These are phyloP conservation scores for Penicillium arizonense DNA, from an alignment of 495 filamentous ascomycete genomes.

Conservation along the genomic window DNA sequence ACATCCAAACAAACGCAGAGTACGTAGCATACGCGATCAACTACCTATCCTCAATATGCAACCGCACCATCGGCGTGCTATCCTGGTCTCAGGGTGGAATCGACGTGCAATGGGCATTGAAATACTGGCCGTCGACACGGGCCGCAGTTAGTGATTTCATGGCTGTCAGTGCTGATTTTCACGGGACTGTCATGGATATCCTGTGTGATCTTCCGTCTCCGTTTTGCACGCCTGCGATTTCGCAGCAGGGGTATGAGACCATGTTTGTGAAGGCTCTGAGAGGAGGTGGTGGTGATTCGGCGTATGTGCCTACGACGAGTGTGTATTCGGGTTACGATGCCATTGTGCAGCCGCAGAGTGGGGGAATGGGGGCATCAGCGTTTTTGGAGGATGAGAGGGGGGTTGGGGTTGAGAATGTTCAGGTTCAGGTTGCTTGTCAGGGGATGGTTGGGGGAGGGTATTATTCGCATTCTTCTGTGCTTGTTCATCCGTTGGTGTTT, in stretches of 20 bases:
- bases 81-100: slow-evolving; percentile 45
- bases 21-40: slow-evolving; percentile 44
- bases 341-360: slow-evolving; percentile 44
- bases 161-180: slow-evolving; percentile 43
- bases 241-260: slow-evolving; percentile 41
- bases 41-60: slow-evolving; percentile 33
- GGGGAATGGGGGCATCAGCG: slow-evolving; percentile 33
- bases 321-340: slow-evolving; percentile 40
- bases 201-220: slow-evolving; percentile 14
- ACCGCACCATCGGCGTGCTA: slow-evolving; percentile 33
- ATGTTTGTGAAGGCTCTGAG: slow-evolving; percentile 37
- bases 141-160: slow-evolving; percentile 35
- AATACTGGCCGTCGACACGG: slow-evolving; percentile 48
- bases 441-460: slow-evolving; percentile 27
- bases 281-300: slow-evolving; percentile 35
- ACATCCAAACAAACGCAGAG: slow-evolving; percentile 44
- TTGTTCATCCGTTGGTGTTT: slow-evolving; percentile 39
- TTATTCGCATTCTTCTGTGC: slow-evolving; percentile 38
- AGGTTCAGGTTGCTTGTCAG: slow-evolving; percentile 38
- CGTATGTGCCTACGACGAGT: slow-evolving; percentile 47
- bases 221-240: slow-evolving; percentile 27
- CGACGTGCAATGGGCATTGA: slow-evolving; percentile 47
- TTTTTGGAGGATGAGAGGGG: slow-evolving; percentile 28
- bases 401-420: slow-evolving; percentile 43
- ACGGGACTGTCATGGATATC: slow-evolving; percentile 38